Evolutionary conservation across 305 asterid species (phyloP).

Genomic region (Fraxinus platypoda): DNA sequence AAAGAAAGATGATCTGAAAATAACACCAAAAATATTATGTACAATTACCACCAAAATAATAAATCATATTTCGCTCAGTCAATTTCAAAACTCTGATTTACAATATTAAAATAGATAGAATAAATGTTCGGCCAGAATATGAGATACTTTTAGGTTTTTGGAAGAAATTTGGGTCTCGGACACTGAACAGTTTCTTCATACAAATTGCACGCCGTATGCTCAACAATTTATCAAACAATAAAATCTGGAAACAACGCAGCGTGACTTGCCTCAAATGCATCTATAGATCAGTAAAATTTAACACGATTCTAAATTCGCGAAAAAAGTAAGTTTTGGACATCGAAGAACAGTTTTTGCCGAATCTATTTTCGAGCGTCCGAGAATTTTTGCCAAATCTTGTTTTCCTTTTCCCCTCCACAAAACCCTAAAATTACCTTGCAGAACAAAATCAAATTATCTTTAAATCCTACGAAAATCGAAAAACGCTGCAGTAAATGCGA

Average conservation of each 20-base stretch:
- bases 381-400: not conserved
- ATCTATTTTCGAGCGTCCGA: not conserved
- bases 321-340: constrained; percentile 6
- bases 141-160: not conserved
- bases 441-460: not conserved
- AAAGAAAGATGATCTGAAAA: not conserved
- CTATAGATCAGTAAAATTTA: not conserved
- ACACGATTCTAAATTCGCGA: not conserved
- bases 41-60: not conserved
- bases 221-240: not conserved
- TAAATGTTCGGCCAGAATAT: not conserved
- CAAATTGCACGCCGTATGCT: not conserved
- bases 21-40: not conserved
- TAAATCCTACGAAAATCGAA: constrained; percentile 16
- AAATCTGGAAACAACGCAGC: not conserved
- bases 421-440: not conserved
- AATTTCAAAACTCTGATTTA: not conserved
- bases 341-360: not conserved
- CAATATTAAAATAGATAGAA: not conserved
- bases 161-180: not conserved
- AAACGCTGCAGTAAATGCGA: not conserved
- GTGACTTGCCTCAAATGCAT: not conserved
- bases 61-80: not conserved
- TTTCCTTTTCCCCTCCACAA: not conserved
- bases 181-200: not conserved